phyloP scores from a whole-genome alignment of 441 rosid genomes.

The Bruguiera hainesii region DNA sequence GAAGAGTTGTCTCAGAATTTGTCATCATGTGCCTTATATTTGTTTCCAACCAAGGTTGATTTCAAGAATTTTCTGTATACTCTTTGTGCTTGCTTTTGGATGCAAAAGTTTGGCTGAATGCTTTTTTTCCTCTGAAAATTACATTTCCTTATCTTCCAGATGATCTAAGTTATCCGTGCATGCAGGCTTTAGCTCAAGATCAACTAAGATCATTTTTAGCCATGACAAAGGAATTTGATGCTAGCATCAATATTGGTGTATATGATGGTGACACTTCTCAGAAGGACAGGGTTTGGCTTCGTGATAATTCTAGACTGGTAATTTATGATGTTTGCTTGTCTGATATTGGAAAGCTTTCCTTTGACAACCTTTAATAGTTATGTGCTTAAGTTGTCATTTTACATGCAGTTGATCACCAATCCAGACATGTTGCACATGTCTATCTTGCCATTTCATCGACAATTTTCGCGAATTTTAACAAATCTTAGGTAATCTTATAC shows the following conservation, averaged over 20 bases:
- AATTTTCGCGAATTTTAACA: constrained; percentile 73
- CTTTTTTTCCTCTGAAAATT: background rate
- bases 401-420: constrained; percentile 87
- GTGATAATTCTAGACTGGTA: constrained; percentile 85
- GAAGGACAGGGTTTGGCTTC: constrained; percentile 64
- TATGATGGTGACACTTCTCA: constrained; percentile 94
- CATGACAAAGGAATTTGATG: constrained; percentile 49
- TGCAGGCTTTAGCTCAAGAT: constrained; percentile 97
- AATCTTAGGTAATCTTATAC: constrained; percentile 63
- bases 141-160: constrained; percentile 5
- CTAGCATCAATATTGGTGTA: constrained; percentile 59
- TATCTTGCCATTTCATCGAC: constrained; percentile 76
- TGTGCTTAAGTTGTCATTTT: constrained; percentile 25
- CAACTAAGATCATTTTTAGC: constrained; percentile 68
- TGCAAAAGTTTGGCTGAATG: background rate
- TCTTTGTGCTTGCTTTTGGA: constrained; percentile 1
- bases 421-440: constrained; percentile 96
- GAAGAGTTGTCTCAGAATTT: constrained; percentile 66
- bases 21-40: constrained; percentile 77
- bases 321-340: constrained; percentile 12
- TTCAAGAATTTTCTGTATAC: background rate
- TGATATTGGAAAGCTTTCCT: constrained; percentile 13
- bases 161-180: constrained; percentile 22
- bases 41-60: constrained; percentile 92
- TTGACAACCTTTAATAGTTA: constrained; percentile 6